Evolutionary conservation across 768 basidiomycete species (phyloP).

Genomic region (Suillus brevipes): DNA sequence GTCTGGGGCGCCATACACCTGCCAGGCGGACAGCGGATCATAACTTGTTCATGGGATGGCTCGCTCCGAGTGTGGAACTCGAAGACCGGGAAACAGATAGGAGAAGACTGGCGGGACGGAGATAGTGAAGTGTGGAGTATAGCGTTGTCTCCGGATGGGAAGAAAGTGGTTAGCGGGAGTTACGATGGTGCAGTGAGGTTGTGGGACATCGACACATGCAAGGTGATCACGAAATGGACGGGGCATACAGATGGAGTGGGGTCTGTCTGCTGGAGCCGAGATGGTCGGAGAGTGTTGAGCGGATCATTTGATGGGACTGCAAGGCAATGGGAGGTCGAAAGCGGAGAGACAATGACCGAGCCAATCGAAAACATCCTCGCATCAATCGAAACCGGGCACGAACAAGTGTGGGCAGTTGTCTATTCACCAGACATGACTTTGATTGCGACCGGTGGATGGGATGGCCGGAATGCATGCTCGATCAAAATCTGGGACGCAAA

Average conservation of each 20-base stretch:
- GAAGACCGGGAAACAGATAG: not conserved
- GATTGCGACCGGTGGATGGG: not conserved
- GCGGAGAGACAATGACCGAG: too few species aligned
- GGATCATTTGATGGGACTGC: not conserved
- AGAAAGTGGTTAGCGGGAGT: not conserved
- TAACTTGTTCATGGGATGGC: not conserved
- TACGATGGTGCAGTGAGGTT: not conserved
- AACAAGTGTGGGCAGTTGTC: not conserved
- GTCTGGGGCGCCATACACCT: not conserved
- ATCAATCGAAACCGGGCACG: not conserved
- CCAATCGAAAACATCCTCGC: too few species aligned
- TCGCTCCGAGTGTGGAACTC: not conserved
- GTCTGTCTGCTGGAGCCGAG: not conserved
- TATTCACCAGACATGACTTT: conserved; percentile 8
- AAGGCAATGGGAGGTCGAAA: not conserved
- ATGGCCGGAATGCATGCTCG: accelerated
- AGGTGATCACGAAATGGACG: not conserved
- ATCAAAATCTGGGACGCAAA: conserved; percentile 1
- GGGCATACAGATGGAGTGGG: accelerated
- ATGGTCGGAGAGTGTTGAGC: not conserved
- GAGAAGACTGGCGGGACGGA: not conserved
- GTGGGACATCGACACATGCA: not conserved
- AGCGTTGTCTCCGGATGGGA: not conserved
- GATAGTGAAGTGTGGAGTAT: not conserved
- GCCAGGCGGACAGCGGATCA: not conserved